Evolutionary conservation across 2,329 filamentous ascomycete genomes (phyloP).

Genomic region (Cercospora canescens): DNA sequence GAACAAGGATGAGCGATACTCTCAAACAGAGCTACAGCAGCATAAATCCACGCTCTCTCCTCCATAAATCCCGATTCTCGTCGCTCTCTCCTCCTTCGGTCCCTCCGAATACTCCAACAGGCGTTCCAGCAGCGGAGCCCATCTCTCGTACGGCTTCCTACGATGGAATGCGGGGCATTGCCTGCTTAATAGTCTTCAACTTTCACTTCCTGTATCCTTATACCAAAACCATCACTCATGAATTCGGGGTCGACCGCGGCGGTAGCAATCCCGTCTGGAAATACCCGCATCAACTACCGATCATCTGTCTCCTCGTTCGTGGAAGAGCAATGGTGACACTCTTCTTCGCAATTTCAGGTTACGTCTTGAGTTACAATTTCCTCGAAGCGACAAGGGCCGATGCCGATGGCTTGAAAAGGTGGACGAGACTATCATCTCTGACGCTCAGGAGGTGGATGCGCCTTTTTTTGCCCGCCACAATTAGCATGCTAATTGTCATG

Average conservation of each 20-base stretch:
- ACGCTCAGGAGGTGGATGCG: conserved; percentile 16
- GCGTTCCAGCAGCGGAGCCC: not conserved
- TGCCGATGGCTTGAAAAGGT: not conserved
- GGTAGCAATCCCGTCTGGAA: not conserved
- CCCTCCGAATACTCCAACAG: not conserved
- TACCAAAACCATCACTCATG: conserved; percentile 12
- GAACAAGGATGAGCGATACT: not conserved
- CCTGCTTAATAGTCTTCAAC: conserved; percentile 22
- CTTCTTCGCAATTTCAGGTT: conserved; percentile 23
- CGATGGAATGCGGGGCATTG: conserved; percentile 18
- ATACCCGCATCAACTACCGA: conserved; percentile 15
- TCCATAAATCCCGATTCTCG: not conserved
- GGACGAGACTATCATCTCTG: conserved; percentile 2
- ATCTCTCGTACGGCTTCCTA: conserved; percentile 10
- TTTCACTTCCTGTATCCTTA: conserved; percentile 20
- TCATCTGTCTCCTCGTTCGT: conserved; percentile 17
- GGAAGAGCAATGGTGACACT: conserved; percentile 21
- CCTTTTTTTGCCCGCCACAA: conserved; percentile 14
- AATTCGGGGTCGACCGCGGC: not conserved
- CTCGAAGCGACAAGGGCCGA: not conserved
- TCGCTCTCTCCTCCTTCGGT: not conserved
- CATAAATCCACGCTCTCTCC: not conserved
- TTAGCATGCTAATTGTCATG: conserved; percentile 18
- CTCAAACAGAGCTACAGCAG: not conserved
- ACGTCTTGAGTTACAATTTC: conserved; percentile 17